Base-by-base conservation (phyloP, 2,329 filamentous ascomycete genomes). In the Ophiocordyceps camponoti-floridani region DNA sequence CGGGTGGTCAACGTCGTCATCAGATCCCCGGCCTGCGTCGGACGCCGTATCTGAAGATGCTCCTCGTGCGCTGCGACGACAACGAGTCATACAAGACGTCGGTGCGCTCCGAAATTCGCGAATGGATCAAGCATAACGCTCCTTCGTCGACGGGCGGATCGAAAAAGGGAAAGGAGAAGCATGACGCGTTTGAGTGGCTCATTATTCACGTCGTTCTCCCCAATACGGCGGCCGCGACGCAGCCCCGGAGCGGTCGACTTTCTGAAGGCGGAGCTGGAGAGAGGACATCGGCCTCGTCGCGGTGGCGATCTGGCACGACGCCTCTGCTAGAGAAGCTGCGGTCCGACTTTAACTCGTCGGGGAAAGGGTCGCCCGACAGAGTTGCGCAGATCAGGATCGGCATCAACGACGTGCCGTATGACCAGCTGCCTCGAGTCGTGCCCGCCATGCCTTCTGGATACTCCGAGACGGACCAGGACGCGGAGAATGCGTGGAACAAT, bases 151-250 rank as follows among this genome's bases (percentile, higher is more conserved):
- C 23, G 2, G 67, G 64, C 47, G 72, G 69, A 44, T 75, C 77
- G 45, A 63, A 66, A 55, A 62, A 66, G 28, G 59, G 65, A 18
- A 84, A 70, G 55, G 89, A 95, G 56, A 91, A 93, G 49, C 91
- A 98, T 56, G 89, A 98, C 65, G 89, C 91, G 0, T 94, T 83
- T 53, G 91, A 98, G 61, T 96, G 88, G 84, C 68, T 98, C 51
- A 84, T 98, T 45, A 58, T 98, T 19, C 91, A 98, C 59, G 84
- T 98, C 26, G 84, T 95, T 12, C 69, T 94, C 16, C 88, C 89
- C 13, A 88, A 94, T 50, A 89, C 85, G 0, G 70, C 76, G 13
- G 86, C 85, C 1, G 79, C 84, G 19, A 83, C 79, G 2, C 85
- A 93, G 56, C 84, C 85, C 13, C 73, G 82, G 49, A 75, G 69